These are phyloP conservation scores for Jasminum sambac DNA, from an alignment of 257 asterid genomes.

Conservation along the genomic window DNA sequence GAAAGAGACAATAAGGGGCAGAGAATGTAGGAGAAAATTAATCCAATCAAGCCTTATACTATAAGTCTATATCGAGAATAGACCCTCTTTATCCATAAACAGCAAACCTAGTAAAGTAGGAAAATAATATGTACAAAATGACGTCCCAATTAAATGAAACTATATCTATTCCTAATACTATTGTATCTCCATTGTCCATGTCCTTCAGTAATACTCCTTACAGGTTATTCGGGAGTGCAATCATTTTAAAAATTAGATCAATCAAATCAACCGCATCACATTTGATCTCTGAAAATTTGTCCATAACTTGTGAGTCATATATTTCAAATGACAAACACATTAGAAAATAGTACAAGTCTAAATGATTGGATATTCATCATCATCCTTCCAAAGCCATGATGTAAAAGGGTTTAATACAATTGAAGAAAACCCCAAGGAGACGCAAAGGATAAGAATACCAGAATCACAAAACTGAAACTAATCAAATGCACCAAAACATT, in stretches of 20 bases:
- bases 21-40: too few relatives aligned
- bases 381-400: neutral
- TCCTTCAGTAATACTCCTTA: too few relatives aligned
- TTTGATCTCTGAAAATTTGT: neutral
- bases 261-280: neutral
- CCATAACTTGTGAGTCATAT: neutral
- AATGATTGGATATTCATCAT: neutral
- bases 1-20: too few relatives aligned
- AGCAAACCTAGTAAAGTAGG: too few relatives aligned
- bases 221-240: neutral
- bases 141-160: too few relatives aligned
- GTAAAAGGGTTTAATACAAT: neutral
- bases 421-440: constrained; percentile 6
- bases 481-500: constrained; percentile 5
- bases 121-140: too few relatives aligned
- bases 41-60: too few relatives aligned
- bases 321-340: neutral
- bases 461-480: neutral
- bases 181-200: too few relatives aligned
- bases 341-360: neutral
- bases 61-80: too few relatives aligned
- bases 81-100: too few relatives aligned
- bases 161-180: too few relatives aligned
- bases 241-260: neutral
- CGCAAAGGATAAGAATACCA: neutral